Evolutionary conservation across 768 basidiomycete species (phyloP).

Genomic region (Rubroboletus satanas): DNA sequence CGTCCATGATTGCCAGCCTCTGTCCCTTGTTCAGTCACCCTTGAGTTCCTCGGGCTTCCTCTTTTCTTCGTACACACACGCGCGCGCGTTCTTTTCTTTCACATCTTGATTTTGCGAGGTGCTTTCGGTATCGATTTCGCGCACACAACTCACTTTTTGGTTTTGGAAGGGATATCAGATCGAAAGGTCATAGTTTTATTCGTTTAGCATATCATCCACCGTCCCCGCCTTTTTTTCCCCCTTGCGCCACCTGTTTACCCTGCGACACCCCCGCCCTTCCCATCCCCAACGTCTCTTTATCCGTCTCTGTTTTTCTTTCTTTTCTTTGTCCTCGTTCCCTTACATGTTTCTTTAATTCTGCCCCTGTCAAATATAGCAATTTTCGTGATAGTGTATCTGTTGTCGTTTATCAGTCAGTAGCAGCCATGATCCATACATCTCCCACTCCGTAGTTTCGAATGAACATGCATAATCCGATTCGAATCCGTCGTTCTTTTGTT

Average conservation of each 20-base stretch:
- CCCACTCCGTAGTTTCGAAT: not conserved
- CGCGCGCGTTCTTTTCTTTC: not conserved
- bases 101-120: conserved; percentile 11
- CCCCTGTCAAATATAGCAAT: conserved; percentile 10
- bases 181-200: not conserved
- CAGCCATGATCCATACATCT: not conserved
- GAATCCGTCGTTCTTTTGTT: no score
- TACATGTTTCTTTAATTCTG: not conserved
- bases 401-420: not conserved
- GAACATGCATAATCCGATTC: conserved; percentile 3
- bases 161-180: conserved; percentile 3
- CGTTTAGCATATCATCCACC: conserved; percentile 18
- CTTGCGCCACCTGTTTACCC: not conserved
- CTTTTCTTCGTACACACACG: not conserved
- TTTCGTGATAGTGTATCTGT: conserved; percentile 19
- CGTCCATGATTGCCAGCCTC: conserved; percentile 4
- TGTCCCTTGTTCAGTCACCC: not conserved
- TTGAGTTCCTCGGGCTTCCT: no score
- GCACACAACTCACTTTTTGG: conserved; percentile 3
- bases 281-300: not conserved
- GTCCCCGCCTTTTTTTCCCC: not conserved
- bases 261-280: conserved; percentile 13
- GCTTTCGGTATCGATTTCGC: conserved; percentile 4
- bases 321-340: not conserved
- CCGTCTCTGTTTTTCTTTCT: not conserved